These are phyloP conservation scores for Chionographis japonica DNA, from an alignment of 106 monocot genomes.

Conservation along the genomic window DNA sequence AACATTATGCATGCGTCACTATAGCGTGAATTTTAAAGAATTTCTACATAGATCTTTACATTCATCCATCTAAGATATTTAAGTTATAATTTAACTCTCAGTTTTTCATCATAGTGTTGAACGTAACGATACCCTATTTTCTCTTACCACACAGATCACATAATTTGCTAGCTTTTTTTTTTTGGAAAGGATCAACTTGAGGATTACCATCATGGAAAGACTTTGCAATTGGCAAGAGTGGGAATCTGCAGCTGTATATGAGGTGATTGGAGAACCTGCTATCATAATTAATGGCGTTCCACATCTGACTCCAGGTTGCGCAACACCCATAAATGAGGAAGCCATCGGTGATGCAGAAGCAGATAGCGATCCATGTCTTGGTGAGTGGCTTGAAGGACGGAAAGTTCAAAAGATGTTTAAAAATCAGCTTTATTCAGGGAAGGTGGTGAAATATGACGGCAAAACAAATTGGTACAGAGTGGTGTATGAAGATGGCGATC, in stretches of 20 bases:
- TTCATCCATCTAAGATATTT: no score
- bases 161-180: background rate
- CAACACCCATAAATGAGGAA: background rate
- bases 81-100: no score
- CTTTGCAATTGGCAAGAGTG: slow-evolving; percentile 6
- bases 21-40: no score
- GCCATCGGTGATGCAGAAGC: slow-evolving; percentile 3
- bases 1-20: no score
- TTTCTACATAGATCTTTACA: no score
- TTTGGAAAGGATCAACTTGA: no score
- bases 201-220: slow-evolving; percentile 20
- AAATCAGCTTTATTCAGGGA: slow-evolving; percentile 46
- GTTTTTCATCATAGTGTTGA: no score
- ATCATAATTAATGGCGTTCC: slow-evolving; percentile 66
- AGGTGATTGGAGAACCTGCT: slow-evolving; percentile 66
- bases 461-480: slow-evolving; percentile 76
- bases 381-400: slow-evolving; percentile 71
- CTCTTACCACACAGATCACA: no score
- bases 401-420: slow-evolving; percentile 60
- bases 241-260: slow-evolving; percentile 26
- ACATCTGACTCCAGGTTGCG: slow-evolving; percentile 8
- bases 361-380: slow-evolving; percentile 48
- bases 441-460: slow-evolving; percentile 53
- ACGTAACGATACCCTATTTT: no score
- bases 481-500: slow-evolving; percentile 47